These are phyloP conservation scores for Suhomyces terraborum DNA, from an alignment of 1,139 yeast species.

Conservation along the genomic window DNA sequence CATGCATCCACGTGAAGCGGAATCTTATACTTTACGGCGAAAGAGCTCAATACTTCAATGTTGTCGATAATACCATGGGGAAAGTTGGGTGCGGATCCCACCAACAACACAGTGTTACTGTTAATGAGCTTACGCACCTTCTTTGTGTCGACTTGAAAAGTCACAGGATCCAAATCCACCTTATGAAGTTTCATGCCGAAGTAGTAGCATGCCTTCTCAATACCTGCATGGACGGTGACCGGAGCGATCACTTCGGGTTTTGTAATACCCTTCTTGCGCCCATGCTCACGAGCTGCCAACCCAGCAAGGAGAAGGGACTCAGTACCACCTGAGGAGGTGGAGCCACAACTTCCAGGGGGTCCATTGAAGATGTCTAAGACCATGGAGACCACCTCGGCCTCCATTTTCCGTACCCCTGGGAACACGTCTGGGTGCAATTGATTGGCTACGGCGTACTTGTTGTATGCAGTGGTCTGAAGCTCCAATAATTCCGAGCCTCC, in stretches of 20 bases:
- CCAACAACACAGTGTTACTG: constrained; percentile 75
- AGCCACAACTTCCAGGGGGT: constrained; percentile 80
- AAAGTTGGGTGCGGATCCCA: constrained; percentile 94
- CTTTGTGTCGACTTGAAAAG: constrained; percentile 66
- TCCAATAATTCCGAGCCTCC: constrained; percentile 78
- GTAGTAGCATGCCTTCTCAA: constrained; percentile 90
- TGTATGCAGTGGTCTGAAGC: constrained; percentile 76
- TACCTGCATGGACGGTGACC: constrained; percentile 88
- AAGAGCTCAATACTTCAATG: constrained; percentile 65
- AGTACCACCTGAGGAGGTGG: constrained; percentile 97
- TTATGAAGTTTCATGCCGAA: constrained; percentile 84
- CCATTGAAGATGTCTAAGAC: constrained; percentile 72
- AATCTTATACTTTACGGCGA: constrained; percentile 64
- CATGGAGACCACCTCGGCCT: constrained; percentile 92
- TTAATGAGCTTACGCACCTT: constrained; percentile 69
- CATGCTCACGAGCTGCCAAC: constrained; percentile 78
- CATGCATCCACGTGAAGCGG: constrained; percentile 97
- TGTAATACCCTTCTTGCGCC: constrained; percentile 58
- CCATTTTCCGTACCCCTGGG: constrained; percentile 97
- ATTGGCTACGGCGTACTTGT: constrained; percentile 80
- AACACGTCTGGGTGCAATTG: constrained; percentile 97
- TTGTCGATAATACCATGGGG: constrained; percentile 97
- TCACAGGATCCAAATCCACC: constrained; percentile 70
- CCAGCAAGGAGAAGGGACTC: constrained; percentile 87
- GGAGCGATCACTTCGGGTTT: constrained; percentile 91